phyloP scores from a whole-genome alignment of 805 yeast species.

The Candida tallmaniae region DNA sequence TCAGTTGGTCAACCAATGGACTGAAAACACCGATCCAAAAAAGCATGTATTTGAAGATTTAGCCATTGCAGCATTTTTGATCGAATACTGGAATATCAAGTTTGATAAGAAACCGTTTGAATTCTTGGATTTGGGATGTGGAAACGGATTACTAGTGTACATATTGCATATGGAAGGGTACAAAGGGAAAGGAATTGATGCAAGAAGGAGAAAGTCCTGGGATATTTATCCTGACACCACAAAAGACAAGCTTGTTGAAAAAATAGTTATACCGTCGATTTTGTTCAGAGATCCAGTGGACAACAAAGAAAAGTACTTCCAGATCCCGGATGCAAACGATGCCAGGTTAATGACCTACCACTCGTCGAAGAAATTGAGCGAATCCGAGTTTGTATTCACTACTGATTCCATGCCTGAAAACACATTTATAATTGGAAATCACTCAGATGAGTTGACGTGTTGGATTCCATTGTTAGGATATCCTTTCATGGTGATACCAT shows the following conservation, averaged over 20 bases:
- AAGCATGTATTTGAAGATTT: constrained; percentile 96
- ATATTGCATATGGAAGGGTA: constrained; percentile 76
- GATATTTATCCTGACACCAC: constrained; percentile 62
- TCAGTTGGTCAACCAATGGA: constrained; percentile 74
- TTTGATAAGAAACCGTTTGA: constrained; percentile 47
- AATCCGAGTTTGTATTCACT: constrained; percentile 48
- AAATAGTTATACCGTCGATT: constrained; percentile 76
- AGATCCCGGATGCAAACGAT: constrained; percentile 35
- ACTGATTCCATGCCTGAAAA: constrained; percentile 62
- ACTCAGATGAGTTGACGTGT: constrained; percentile 90
- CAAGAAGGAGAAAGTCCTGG: constrained; percentile 89
- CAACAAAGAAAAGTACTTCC: constrained; percentile 61
- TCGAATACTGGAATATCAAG: constrained; percentile 70
- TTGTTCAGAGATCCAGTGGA: constrained; percentile 59
- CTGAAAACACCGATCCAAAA: constrained; percentile 90
- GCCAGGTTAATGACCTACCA: constrained; percentile 51
- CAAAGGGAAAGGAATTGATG: constrained; percentile 82
- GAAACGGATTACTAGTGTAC: constrained; percentile 83
- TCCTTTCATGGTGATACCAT: constrained; percentile 90
- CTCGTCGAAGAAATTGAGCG: constrained; percentile 48
- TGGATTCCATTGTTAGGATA: constrained; percentile 89
- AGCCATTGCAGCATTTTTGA: constrained; percentile 90
- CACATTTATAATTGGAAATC: constrained; percentile 89
- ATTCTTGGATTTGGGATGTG: constrained; percentile 91
- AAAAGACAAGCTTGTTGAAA: constrained; percentile 58